Evolutionary conservation across 352 stramenopile species (phyloP).

Genomic region (Globisporangium uncinulatum): DNA sequence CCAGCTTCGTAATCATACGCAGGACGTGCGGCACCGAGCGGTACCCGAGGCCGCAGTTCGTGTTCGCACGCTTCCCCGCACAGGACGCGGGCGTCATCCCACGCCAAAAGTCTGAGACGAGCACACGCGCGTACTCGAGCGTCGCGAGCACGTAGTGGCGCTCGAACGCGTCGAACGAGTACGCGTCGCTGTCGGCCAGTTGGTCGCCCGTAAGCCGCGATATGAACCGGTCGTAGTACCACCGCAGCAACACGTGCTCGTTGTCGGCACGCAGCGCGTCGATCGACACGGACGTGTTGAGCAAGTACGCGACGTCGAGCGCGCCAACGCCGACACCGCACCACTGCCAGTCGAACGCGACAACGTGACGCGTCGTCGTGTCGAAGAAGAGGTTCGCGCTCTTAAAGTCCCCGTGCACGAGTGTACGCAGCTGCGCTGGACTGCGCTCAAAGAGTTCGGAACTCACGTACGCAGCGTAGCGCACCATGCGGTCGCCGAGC

Average conservation of each 20-base stretch:
- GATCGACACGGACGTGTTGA: slow-evolving; percentile 63
- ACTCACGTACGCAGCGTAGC: slow-evolving; percentile 45
- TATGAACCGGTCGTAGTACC: slow-evolving; percentile 46
- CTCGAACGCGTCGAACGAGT: slow-evolving; percentile 45
- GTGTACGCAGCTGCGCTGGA: slow-evolving; percentile 20
- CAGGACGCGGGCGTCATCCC: slow-evolving; percentile 42
- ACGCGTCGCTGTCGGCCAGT: slow-evolving; percentile 7
- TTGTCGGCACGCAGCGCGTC: slow-evolving; percentile 22
- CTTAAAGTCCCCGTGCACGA: slow-evolving; percentile 73
- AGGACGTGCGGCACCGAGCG: slow-evolving; percentile 56
- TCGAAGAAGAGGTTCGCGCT: slow-evolving; percentile 71
- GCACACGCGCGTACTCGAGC: slow-evolving; percentile 58
- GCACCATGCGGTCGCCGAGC: slow-evolving; percentile 42
- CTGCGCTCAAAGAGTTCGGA: slow-evolving; percentile 25
- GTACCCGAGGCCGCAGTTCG: slow-evolving; percentile 70
- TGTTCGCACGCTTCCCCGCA: slow-evolving; percentile 27
- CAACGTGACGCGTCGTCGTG: slow-evolving; percentile 24
- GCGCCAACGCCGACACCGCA: slow-evolving; percentile 48
- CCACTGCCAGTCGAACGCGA: slow-evolving; percentile 79
- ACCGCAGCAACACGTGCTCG: slow-evolving; percentile 34
- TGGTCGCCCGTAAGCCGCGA: slow-evolving; percentile 3
- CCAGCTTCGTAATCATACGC: slow-evolving; percentile 45
- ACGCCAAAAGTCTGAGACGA: slow-evolving; percentile 64
- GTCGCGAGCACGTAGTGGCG: slow-evolving; percentile 54
- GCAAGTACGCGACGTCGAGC: slow-evolving; percentile 59